Evolutionary conservation across 1,284 basidiomycete genomes (phyloP), one percentile per base, ranked within the genome.

Genomic region (Fistulina hepatica): DNA sequence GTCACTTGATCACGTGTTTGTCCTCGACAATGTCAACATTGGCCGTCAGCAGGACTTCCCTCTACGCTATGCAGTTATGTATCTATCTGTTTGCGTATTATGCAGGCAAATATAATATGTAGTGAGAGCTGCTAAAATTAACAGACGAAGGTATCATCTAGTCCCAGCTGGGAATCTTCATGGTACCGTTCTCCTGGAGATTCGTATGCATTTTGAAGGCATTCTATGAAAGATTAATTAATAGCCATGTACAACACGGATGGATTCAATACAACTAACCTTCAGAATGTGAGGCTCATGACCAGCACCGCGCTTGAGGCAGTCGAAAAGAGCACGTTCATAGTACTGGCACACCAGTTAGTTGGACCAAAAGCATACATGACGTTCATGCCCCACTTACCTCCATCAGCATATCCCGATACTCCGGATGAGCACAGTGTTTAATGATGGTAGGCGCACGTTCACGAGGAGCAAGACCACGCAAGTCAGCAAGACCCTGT

Each of bases 281-380:
- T 53, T 54, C 13, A 71, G 52, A 61, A 69, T 69, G 52, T 71
- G 69, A 0, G 69, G 69, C 51, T 70, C 62, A 47, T 71, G 69
- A 0, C 59, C 69, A 6, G 61, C 56, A 8, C 67, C 67, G 5
- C 57, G 51, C 39, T 56, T 58, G 46, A 71, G 43, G 44, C 67
- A 71, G 41, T 71, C 68, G 47, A 57, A 50, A 37, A 71, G 44
- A 1, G 65, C 48, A 7, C 65, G 56, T 24, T 71, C 65, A 47
- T 71, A 69, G 43, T 70, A 71, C 55, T 61, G 31, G 2, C 36
- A 21, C 12, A 24, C n/a, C n/a, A n/a, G n/a, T n/a, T n/a, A 33
- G 26, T 13, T 28, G 15, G 10, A 30, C 21, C 45, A 20, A 31
- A 36, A 19, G 10, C 19, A 13, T 13, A 21, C 10, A 20, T 11